Percentiles rank a stretch among this genome's conserved stretches.
These are phyloP conservation scores for Phialocephala sp. DNA, from an alignment of 2,329 filamentous ascomycete genomes.

Conservation along the genomic window DNA sequence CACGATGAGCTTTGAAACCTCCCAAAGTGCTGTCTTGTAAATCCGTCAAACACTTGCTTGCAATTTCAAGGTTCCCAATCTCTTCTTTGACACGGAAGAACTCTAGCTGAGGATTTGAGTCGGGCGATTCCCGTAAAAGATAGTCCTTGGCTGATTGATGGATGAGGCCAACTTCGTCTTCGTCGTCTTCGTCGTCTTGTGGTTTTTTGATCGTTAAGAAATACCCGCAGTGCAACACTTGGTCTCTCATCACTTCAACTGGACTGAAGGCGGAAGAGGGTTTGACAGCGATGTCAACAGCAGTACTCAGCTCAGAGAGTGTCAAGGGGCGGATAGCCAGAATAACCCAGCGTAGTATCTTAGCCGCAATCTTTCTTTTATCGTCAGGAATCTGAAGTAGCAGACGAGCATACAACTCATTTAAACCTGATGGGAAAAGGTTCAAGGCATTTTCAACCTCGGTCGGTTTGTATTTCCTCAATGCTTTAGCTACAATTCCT, in stretches of 20 bases:
- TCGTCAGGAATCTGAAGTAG: conserved; percentile 36
- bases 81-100: conserved; percentile 27
- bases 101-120: conserved; percentile 27
- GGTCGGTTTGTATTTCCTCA: conserved; percentile 22
- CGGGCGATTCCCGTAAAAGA: conserved; percentile 30
- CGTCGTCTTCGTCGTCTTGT: too few relatives aligned
- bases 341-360: conserved; percentile 41
- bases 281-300: conserved; percentile 22
- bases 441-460: conserved; percentile 36
- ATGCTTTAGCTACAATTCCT: conserved; percentile 25
- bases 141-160: conserved; percentile 44
- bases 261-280: conserved; percentile 22
- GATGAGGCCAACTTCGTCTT: conserved; percentile 28
- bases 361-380: conserved; percentile 26
- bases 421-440: conserved; percentile 37
- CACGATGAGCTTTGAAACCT: conserved; percentile 12
- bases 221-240: conserved; percentile 32
- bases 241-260: conserved; percentile 29
- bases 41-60: conserved; percentile 27
- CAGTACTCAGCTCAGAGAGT: conserved; percentile 36
- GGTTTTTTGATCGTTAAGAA: conserved; percentile 35
- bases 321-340: conserved; percentile 39
- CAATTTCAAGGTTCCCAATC: conserved; percentile 26
- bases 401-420: conserved; percentile 41
- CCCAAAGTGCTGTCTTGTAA: conserved; percentile 22